Conservation (phyloP, 768 basidiomycete genomes). For the Hericium rajendrae region DNA sequence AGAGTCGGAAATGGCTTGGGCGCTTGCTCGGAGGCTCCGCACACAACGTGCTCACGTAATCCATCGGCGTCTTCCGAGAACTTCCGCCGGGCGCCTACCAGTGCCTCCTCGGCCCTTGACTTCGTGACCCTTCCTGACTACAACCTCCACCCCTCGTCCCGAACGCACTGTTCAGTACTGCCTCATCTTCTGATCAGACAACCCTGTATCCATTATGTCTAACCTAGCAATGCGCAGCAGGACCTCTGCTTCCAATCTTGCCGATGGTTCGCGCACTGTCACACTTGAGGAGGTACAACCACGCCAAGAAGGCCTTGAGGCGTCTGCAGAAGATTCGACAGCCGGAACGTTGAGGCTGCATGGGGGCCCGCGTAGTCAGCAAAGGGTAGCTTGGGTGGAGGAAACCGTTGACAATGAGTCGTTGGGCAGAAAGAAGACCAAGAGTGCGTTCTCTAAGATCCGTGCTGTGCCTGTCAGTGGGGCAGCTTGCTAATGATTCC, state of each 20-base stretch:
- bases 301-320: background rate
- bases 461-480: background rate
- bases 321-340: background rate
- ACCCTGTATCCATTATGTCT: background rate
- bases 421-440: conserved; percentile 82
- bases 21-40: too few species aligned
- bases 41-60: too few species aligned
- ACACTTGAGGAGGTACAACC: background rate
- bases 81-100: too few species aligned
- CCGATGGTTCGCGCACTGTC: background rate
- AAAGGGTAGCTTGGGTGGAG: conserved; percentile 73
- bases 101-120: too few species aligned
- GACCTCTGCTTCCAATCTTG: background rate
- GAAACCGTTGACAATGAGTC: conserved; percentile 89
- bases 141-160: too few species aligned
- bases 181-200: too few species aligned
- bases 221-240: background rate
- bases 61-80: too few species aligned
- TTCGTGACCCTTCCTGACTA: too few species aligned
- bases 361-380: conserved; percentile 32
- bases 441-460: conserved; percentile 49
- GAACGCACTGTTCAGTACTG: too few species aligned
- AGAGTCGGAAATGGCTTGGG: too few species aligned
- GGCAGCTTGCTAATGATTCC: background rate
- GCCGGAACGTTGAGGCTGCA: conserved; percentile 50